These are phyloP conservation scores for Pichia cactophila DNA, from an alignment of 1,139 yeast genomes.

Conservation along the genomic window DNA sequence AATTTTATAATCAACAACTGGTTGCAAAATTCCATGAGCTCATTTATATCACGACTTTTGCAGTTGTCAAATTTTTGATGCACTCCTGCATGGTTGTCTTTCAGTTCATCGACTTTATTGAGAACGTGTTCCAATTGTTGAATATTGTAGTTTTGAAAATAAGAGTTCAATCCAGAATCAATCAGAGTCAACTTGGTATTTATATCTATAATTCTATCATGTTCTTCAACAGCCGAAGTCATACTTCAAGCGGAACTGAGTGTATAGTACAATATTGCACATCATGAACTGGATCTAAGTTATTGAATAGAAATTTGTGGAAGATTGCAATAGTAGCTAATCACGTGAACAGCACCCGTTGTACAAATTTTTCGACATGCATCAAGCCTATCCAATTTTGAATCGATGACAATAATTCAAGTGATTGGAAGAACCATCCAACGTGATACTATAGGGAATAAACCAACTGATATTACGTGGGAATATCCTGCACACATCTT, in stretches of 20 bases:
- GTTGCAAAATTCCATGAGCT: conserved; percentile 24
- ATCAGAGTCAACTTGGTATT: not conserved
- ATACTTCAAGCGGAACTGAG: not conserved
- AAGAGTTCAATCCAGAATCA: conserved; percentile 3
- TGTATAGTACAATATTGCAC: too few relatives aligned
- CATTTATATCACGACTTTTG: conserved; percentile 8
- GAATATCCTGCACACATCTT: too few relatives aligned
- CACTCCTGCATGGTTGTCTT: not conserved
- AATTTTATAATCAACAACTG: conserved; percentile 25
- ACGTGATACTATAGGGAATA: too few relatives aligned
- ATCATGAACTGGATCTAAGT: too few relatives aligned
- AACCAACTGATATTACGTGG: too few relatives aligned
- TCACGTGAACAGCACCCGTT: too few relatives aligned
- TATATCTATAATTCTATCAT: not conserved
- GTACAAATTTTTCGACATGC: too few relatives aligned
- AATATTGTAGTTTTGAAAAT: conserved; percentile 7
- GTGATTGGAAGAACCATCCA: too few relatives aligned
- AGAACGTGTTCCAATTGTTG: not conserved
- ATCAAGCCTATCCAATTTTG: too few relatives aligned
- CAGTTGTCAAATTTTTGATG: not conserved
- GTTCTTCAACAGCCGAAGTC: not conserved
- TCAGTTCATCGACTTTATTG: not conserved
- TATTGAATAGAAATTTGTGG: too few relatives aligned
- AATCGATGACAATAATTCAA: too few relatives aligned
- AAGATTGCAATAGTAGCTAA: too few relatives aligned